phyloP scores from a whole-genome alignment of 169 alveolate species.

The Plasmodium fragile region DNA sequence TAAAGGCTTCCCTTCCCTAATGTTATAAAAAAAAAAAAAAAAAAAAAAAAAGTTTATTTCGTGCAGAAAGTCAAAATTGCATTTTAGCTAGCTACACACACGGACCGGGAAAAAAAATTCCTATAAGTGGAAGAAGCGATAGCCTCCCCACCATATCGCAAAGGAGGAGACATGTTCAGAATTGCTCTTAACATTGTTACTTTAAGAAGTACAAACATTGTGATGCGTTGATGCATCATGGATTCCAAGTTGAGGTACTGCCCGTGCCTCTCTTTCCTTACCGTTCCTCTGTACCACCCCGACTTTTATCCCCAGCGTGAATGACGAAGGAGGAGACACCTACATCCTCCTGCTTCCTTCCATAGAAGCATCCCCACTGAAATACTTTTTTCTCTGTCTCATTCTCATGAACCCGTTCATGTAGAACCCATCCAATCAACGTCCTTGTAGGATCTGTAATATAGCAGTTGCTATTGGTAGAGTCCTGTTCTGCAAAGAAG shows the following conservation, averaged over 20 bases:
- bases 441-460: conserved; percentile 60
- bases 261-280: not conserved
- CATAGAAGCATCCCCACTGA: conserved; percentile 63
- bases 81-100: not conserved
- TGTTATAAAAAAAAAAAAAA: not conserved
- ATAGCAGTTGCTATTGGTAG: conserved; percentile 15
- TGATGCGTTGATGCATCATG: not conserved
- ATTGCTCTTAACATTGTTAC: too few relatives aligned
- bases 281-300: not conserved
- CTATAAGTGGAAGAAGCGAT: not conserved
- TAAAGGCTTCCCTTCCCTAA: not conserved
- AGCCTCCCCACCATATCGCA: not conserved
- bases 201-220: not conserved
- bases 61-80: not conserved
- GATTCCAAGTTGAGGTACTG: not conserved
- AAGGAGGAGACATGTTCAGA: not conserved
- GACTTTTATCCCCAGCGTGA: not conserved
- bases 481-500: conserved; percentile 10
- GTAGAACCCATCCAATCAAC: conserved; percentile 78
- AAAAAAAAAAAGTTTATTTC: not conserved
- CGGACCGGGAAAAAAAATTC: not conserved
- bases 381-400: conserved; percentile 17
- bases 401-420: conserved; percentile 56
- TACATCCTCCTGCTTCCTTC: not conserved
- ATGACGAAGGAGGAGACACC: conserved; percentile 24